Base-by-base conservation (phyloP, 768 basidiomycete species). In the Nidularia pulvinata region DNA sequence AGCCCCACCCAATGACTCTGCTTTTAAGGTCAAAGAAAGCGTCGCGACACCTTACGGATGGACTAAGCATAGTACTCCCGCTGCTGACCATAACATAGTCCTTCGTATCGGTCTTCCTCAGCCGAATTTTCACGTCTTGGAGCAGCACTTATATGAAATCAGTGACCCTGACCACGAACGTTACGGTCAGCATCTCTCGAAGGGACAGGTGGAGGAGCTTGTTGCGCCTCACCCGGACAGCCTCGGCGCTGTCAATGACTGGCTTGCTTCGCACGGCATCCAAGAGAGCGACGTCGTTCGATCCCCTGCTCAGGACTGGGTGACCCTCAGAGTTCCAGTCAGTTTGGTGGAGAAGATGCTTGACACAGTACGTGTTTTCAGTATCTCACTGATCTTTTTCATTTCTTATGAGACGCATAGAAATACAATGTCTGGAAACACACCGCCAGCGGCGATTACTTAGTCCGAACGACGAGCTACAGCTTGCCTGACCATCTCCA, bases 291-390 rank as follows among this genome's bases (percentile, higher is more conserved):
- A 76, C 51, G 57, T 83, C 22, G 55, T 64, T 47, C 79, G 80
- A 7, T 87, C 88, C 11, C 71, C 84, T 7, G 85, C 83, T 0
- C 70, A 76, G 22, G 88, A 90, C 57, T 91, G 86, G 89, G 69
- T 90, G 7, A 82, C 77, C 1, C 60, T 89, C 50, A 77, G 61
- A n/a, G 69, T 89, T 13, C 80, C 87, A 0, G 75, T 91, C 32
- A 52, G 67, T 36, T 57, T 81, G 14, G 87, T 80, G 0, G 88
- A 91, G 64, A 69, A 80, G 56, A 87, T 91, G 85, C 75, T 91
- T 30, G 69, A 82, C 60, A 87, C 89, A 67, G 66, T 68, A 50
- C 57, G 57, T 47, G 32, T 47, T 48, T 35, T 56, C 30, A 10
- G 36, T 16, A 22, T 36, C 7, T 37, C 5, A 11, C 9, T 46